Base-by-base conservation (phyloP, 345 rosid species). In the Eucalyptus melliodora region DNA sequence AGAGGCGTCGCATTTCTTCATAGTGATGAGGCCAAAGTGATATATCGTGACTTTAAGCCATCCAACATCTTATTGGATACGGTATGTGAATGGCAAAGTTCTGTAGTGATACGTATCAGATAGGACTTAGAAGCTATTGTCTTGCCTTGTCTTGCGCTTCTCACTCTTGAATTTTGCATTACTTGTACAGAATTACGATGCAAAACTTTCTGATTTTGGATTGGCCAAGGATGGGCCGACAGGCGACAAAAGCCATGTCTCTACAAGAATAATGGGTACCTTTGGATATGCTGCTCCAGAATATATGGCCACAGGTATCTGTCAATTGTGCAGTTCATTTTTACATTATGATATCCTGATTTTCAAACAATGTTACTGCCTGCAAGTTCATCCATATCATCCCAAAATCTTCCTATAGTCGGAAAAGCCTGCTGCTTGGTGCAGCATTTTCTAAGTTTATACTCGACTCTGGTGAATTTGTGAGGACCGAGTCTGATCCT, bases 1-100 rank as follows among this genome's bases (percentile, higher is more conserved):
- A 97, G 94, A 93, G 99, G 99, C 6, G 93, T 98, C 23, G 99
- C 98, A 1, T 98, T 96, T 92, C 99, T 98, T 81, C 99, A 98
- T 88, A 94, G 98, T 42, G 95, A 95, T 16, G 92, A 96, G 45
- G 97, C 93, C 14, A 95, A 94, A 96, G 98, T 98, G 56, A 98
- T 98, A 91, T 97, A 96, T 89, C 93, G 99, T 7, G 99, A 98
- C 94, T 95, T 96, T 90, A 98, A 97, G 92, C 90, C 99, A 44
- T 96, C 99, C 1, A 98, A 98, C 72, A 90, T 98, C 92, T 93
- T 97, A 87, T 95, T 98, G 34, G 98, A 97, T 90, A 94, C 96
- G 81, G 99, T 97, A 91, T 49, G 89, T 77, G 42, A 37, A 77
- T 77, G 45, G 45, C 42, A 40, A 37, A 37, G 83, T 77, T 77